phyloP scores from a whole-genome alignment of 441 rosid species.

The Adansonia gregorii region DNA sequence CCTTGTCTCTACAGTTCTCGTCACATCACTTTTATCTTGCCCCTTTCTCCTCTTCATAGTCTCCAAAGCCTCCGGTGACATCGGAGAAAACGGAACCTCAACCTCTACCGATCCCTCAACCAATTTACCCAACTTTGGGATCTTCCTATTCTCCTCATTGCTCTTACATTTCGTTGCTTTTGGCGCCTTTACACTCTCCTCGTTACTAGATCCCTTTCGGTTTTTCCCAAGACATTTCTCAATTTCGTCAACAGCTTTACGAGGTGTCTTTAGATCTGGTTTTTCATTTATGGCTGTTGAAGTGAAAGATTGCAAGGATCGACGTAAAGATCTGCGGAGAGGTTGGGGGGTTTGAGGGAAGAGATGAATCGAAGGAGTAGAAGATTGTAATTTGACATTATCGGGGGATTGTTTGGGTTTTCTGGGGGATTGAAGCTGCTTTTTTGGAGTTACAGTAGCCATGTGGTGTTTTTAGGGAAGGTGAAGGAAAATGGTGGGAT shows the following conservation, averaged over 20 bases:
- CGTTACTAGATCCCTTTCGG: slow-evolving; percentile 10
- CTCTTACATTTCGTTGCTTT: slow-evolving; percentile 1
- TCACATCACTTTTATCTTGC: slow-evolving; percentile 31
- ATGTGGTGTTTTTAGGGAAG: slow-evolving; percentile 31
- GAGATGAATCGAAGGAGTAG: slow-evolving; percentile 33
- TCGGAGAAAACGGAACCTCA: slow-evolving; percentile 48
- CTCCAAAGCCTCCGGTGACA: slow-evolving; percentile 63
- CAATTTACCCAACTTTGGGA: not conserved
- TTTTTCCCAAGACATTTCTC: not conserved
- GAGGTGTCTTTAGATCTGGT: slow-evolving; percentile 33
- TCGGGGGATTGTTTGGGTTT: slow-evolving; percentile 33
- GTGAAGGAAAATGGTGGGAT: slow-evolving; percentile 5
- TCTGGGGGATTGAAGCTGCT: slow-evolving; percentile 28
- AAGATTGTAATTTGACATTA: slow-evolving; percentile 31
- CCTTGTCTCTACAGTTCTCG: slow-evolving; percentile 35
- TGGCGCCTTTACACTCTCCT: not conserved
- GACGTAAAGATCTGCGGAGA: slow-evolving; percentile 75
- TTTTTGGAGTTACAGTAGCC: slow-evolving; percentile 56
- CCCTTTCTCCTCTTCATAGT: slow-evolving; percentile 52
- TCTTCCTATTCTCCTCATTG: slow-evolving; percentile 8
- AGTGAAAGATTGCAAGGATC: slow-evolving; percentile 36
- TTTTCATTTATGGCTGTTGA: slow-evolving; percentile 22
- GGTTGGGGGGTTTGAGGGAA: slow-evolving; percentile 65
- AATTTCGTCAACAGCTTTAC: slow-evolving; percentile 23
- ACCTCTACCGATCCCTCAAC: slow-evolving; percentile 20